Conservation (phyloP, 2,329 filamentous ascomycete species). For the Ophiocordyceps polyrhachis-furcata region DNA sequence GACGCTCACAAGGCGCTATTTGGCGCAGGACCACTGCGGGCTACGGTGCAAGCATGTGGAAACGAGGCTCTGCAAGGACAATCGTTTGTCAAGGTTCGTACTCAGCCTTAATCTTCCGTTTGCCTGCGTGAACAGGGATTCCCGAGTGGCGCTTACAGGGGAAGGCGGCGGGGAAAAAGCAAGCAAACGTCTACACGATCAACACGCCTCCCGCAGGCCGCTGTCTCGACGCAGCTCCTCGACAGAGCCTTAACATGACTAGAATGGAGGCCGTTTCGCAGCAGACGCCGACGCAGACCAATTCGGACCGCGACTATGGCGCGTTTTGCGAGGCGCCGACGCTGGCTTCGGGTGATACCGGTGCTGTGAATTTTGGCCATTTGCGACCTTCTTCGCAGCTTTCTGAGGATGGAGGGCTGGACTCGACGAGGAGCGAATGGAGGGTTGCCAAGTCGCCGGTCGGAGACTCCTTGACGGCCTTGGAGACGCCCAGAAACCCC, state of each 20-base stretch:
- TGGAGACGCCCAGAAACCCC: slow-evolving; percentile 27
- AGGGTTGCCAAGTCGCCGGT: slow-evolving; percentile 10
- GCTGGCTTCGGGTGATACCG: slow-evolving; percentile 28
- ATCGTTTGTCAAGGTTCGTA: neutral
- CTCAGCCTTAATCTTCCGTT: neutral
- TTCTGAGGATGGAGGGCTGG: slow-evolving; percentile 21
- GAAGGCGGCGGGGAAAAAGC: neutral
- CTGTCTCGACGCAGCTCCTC: too few species aligned
- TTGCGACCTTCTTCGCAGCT: slow-evolving; percentile 20
- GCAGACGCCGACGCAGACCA: slow-evolving; percentile 36
- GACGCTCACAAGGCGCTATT: slow-evolving; percentile 19
- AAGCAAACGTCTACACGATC: neutral
- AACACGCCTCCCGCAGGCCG: too few species aligned
- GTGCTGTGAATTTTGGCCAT: slow-evolving; percentile 26
- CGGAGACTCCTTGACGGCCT: slow-evolving; percentile 25
- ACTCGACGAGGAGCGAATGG: slow-evolving; percentile 20
- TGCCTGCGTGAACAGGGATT: neutral
- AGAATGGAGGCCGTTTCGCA: slow-evolving; percentile 25
- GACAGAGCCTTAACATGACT: neutral
- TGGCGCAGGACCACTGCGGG: slow-evolving; percentile 21
- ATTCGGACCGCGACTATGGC: slow-evolving; percentile 37
- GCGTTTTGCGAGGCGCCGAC: slow-evolving; percentile 19
- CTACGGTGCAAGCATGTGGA: neutral
- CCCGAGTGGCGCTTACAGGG: neutral
- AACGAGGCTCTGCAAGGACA: neutral